phyloP scores from a whole-genome alignment of 805 yeast genomes.

The Saccharomyces cerevisiae region DNA sequence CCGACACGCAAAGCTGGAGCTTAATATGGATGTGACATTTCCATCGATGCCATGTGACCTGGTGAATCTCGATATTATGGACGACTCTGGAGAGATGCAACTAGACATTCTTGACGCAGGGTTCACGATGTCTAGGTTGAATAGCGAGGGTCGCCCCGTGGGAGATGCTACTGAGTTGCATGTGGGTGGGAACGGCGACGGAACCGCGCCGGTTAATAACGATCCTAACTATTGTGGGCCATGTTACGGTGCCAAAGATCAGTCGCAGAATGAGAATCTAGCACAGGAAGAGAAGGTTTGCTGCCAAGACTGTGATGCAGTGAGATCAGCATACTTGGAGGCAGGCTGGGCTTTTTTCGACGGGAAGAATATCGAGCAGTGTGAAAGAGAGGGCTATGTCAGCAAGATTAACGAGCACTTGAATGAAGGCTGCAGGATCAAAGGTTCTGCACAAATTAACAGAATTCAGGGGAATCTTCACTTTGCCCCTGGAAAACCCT shows the following conservation, averaged over 20 bases:
- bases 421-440: slow-evolving; percentile 80
- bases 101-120: slow-evolving; percentile 63
- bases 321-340: slow-evolving; percentile 67
- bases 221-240: slow-evolving; percentile 63
- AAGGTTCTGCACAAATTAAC: slow-evolving; percentile 71
- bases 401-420: slow-evolving; percentile 47
- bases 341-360: slow-evolving; percentile 85
- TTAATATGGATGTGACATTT: slow-evolving; percentile 74
- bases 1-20: slow-evolving; percentile 62
- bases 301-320: slow-evolving; percentile 81
- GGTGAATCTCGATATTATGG: slow-evolving; percentile 78
- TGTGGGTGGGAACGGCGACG: slow-evolving; percentile 32
- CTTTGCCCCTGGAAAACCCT: slow-evolving; percentile 90
- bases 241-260: slow-evolving; percentile 79
- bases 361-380: slow-evolving; percentile 79
- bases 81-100: slow-evolving; percentile 78
- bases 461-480: slow-evolving; percentile 87
- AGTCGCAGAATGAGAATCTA: slow-evolving; percentile 36
- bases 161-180: slow-evolving; percentile 36
- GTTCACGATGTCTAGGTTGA: slow-evolving; percentile 61
- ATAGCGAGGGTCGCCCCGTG: slow-evolving; percentile 39
- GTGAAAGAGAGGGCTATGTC: slow-evolving; percentile 85
- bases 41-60: slow-evolving; percentile 81
- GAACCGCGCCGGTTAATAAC: slow-evolving; percentile 25
- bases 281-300: slow-evolving; percentile 43